A percentile compares a stretch with the other conserved stretches of the same genome.
Conservation (phyloP, 2,329 filamentous ascomycete species). For the Alternaria rosae region DNA sequence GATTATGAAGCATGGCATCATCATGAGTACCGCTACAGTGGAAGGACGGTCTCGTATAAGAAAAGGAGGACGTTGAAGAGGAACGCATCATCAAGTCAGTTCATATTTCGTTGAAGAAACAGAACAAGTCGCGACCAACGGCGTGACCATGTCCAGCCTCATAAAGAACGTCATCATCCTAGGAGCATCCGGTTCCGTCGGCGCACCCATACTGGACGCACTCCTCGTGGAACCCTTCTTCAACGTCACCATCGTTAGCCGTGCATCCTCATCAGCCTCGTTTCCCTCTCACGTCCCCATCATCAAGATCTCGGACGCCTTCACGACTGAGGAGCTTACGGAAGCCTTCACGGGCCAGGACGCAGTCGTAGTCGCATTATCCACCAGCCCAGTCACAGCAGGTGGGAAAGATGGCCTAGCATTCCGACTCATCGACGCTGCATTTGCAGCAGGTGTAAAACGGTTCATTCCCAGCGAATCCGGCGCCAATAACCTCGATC, state of each 20-base stretch:
- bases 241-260: slow-evolving; percentile 43
- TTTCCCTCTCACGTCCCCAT: slow-evolving; percentile 35
- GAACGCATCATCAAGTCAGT: not conserved
- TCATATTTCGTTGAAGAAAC: no score
- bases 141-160: slow-evolving; percentile 4
- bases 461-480: slow-evolving; percentile 53
- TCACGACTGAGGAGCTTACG: slow-evolving; percentile 35
- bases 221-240: slow-evolving; percentile 45
- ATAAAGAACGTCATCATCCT: slow-evolving; percentile 41
- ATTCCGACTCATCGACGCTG: slow-evolving; percentile 49
- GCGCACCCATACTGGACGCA: slow-evolving; percentile 37
- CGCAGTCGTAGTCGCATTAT: slow-evolving; percentile 48
- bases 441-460: slow-evolving; percentile 49
- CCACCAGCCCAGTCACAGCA: slow-evolving; percentile 31
- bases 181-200: slow-evolving; percentile 34
- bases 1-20: not conserved
- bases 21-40: not conserved
- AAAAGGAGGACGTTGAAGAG: not conserved
- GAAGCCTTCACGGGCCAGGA: slow-evolving; percentile 47
- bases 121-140: not conserved
- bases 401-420: slow-evolving; percentile 25
- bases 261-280: slow-evolving; percentile 32
- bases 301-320: slow-evolving; percentile 37
- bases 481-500: slow-evolving; percentile 49
- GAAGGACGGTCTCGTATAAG: not conserved